Conservation (phyloP, 1,139 yeast genomes). For the Pichia sp. region DNA sequence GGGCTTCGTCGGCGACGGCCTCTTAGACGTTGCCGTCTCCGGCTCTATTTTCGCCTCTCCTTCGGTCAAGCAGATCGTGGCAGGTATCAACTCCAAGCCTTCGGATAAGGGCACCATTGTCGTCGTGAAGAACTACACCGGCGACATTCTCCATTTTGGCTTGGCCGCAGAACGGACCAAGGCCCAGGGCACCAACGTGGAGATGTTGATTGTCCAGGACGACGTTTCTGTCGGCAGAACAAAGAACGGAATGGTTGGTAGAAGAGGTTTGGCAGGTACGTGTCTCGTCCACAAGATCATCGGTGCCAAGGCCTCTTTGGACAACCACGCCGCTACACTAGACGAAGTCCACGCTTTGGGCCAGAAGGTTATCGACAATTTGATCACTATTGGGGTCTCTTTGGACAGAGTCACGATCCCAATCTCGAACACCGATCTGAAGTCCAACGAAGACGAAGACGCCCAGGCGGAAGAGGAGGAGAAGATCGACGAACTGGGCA, state of each 20-base stretch:
- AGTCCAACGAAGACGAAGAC: constrained; percentile 25
- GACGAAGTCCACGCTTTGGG: constrained; percentile 59
- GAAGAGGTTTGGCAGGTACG: constrained; percentile 94
- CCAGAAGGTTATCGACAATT: constrained; percentile 53
- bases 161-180: constrained; percentile 86
- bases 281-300: constrained; percentile 80
- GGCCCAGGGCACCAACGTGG: constrained; percentile 68
- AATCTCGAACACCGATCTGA: constrained; percentile 50
- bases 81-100: constrained; percentile 61
- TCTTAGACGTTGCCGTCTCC: constrained; percentile 83
- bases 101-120: constrained; percentile 63
- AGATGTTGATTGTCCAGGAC: constrained; percentile 76
- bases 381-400: constrained; percentile 89
- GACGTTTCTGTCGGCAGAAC: constrained; percentile 91
- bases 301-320: constrained; percentile 68
- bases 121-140: constrained; percentile 89
- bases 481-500: constrained; percentile 38
- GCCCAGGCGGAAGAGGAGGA: constrained; percentile 52
- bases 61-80: constrained; percentile 79
- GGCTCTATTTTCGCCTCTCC: constrained; percentile 94
- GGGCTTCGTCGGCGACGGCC: constrained; percentile 83
- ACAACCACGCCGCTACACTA: constrained; percentile 42
- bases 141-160: constrained; percentile 91
- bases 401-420: constrained; percentile 79
- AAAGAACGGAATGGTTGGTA: constrained; percentile 87